These are phyloP conservation scores for Pezicula carpinea DNA, from an alignment of 2,329 filamentous ascomycete species.

Conservation along the genomic window DNA sequence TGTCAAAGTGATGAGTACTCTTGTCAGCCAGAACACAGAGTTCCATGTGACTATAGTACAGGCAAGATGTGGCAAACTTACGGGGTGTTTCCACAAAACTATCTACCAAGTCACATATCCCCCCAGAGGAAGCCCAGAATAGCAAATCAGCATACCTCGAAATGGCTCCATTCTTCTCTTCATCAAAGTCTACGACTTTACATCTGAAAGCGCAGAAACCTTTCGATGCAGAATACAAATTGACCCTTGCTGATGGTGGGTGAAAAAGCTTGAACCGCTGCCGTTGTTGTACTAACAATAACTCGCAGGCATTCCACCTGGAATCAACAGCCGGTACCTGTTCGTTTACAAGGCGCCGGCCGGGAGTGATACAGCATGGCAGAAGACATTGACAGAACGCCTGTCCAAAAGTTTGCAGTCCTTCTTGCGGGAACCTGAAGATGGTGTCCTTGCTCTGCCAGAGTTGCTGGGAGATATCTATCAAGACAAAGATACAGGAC, in stretches of 20 bases:
- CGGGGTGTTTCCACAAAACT: too few relatives aligned
- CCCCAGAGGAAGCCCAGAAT: not conserved
- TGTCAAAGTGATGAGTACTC: too few relatives aligned
- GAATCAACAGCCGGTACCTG: constrained; percentile 6
- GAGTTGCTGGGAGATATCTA: constrained; percentile 5
- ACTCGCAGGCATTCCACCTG: not conserved
- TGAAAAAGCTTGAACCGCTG: too few relatives aligned
- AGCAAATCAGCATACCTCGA: not conserved
- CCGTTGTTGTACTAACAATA: not conserved
- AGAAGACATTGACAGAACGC: constrained; percentile 2
- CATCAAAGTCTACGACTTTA: not conserved
- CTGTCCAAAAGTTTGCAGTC: constrained; percentile 3
- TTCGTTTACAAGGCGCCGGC: constrained; percentile 5
- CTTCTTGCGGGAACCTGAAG: constrained; percentile 4
- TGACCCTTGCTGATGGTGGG: constrained; percentile 2
- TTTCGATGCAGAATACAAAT: constrained; percentile 6
- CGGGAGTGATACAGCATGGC: not conserved
- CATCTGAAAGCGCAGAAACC: constrained; percentile 1
- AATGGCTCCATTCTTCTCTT: not conserved
- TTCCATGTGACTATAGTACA: too few relatives aligned
- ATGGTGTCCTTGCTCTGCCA: constrained; percentile 1
- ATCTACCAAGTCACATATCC: too few relatives aligned
- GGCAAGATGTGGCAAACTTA: too few relatives aligned
- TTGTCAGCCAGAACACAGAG: too few relatives aligned
- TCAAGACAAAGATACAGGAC: not conserved